phyloP scores from a whole-genome alignment of 371 early-diverging fungal genomes.

The Amoeboaphelidium protococcarum region DNA sequence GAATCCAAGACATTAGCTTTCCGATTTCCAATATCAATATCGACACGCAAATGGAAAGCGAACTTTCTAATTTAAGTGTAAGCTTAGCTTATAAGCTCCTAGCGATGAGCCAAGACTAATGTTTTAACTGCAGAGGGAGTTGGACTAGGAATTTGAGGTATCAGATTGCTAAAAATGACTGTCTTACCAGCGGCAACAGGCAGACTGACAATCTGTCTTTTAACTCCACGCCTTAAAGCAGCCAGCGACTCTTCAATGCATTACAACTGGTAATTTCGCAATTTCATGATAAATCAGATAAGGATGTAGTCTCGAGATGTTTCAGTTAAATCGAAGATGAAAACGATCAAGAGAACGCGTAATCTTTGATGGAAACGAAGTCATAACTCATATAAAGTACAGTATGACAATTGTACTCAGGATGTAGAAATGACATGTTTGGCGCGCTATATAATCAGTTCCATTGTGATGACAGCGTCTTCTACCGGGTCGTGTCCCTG shows the following conservation, averaged over 20 bases:
- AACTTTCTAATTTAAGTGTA: conserved; percentile 20
- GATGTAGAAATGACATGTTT: no score
- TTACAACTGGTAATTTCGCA: conserved; percentile 49
- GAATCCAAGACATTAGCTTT: conserved; percentile 21
- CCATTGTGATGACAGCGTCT: no score
- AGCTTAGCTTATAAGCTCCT: conserved; percentile 61
- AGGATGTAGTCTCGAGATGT: no score
- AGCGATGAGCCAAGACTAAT: conserved; percentile 57
- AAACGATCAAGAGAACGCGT: no score
- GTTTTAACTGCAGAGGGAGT: conserved; percentile 35
- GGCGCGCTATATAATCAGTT: no score
- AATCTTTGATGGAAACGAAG: no score
- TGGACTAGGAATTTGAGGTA: conserved; percentile 30
- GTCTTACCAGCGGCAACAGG: conserved; percentile 61
- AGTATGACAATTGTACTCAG: no score
- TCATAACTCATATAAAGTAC: no score
- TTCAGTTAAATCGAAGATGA: no score
- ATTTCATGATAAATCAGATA: no score
- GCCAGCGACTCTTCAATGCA: conserved; percentile 37
- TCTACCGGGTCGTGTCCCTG: no score
- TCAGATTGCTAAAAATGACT: conserved; percentile 57
- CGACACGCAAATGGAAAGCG: conserved; percentile 7
- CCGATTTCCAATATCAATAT: conserved; percentile 22
- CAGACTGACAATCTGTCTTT: conserved; percentile 23
- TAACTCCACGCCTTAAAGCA: conserved; percentile 19